These are phyloP conservation scores for Lachnellula hyalina DNA, from an alignment of 2,329 filamentous ascomycete species.

Conservation along the genomic window DNA sequence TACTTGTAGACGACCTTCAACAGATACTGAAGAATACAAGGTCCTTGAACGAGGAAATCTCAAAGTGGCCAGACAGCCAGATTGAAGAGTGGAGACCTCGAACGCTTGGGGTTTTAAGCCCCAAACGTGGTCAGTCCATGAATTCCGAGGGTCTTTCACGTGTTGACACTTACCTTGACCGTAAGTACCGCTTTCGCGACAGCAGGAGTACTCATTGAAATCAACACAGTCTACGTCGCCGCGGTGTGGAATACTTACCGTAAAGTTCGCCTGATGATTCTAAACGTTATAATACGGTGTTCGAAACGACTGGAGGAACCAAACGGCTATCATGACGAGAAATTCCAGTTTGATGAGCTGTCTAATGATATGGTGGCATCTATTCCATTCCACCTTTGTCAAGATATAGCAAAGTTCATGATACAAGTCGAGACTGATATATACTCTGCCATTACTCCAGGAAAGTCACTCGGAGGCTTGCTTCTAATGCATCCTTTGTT, in stretches of 20 bases:
- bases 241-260: conserved; percentile 51
- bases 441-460: conserved; percentile 2
- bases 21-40: neutral
- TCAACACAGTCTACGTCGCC: conserved; percentile 38
- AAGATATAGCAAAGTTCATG: neutral
- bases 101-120: neutral
- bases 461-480: conserved; percentile 24
- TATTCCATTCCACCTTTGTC: conserved; percentile 16
- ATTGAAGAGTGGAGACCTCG: conserved; percentile 1
- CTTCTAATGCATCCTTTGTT: conserved; percentile 27
- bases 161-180: neutral
- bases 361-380: conserved; percentile 13
- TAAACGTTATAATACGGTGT: conserved; percentile 41
- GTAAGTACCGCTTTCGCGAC: neutral
- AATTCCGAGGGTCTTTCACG: neutral
- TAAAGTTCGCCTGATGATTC: conserved; percentile 45
- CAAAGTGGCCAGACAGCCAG: neutral
- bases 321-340: neutral
- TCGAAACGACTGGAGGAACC: neutral
- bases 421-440: neutral
- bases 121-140: neutral
- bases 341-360: neutral
- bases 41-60: neutral
- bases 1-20: neutral
- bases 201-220: neutral